Conservation (phyloP, 495 filamentous ascomycete species). For the Penicillium taxi region DNA sequence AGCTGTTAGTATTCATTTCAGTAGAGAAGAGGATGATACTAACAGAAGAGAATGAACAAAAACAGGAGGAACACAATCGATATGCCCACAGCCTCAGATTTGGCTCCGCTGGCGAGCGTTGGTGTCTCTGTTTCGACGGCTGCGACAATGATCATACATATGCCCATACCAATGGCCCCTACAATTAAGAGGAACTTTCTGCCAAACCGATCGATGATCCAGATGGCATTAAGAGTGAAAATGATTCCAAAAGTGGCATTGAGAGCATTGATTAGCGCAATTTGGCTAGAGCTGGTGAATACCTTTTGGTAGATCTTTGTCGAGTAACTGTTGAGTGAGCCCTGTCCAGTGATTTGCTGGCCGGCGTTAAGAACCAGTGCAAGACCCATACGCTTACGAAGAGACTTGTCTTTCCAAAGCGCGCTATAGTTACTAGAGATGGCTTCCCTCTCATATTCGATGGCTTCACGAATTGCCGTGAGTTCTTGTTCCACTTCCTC, state of each 20-base stretch:
- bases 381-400: conserved; percentile 49
- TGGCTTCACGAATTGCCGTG: conserved; percentile 48
- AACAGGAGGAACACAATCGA: conserved; percentile 55
- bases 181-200: conserved; percentile 60
- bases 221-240: conserved; percentile 67
- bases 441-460: conserved; percentile 56
- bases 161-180: conserved; percentile 62
- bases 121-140: conserved; percentile 57
- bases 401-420: conserved; percentile 53
- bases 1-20: conserved; percentile 9
- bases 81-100: conserved; percentile 51
- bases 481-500: conserved; percentile 54
- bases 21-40: conserved; percentile 7
- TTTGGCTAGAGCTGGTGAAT: conserved; percentile 43
- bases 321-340: conserved; percentile 55
- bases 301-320: conserved; percentile 58
- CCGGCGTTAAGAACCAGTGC: conserved; percentile 52
- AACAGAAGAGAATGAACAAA: conserved; percentile 59
- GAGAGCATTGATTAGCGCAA: conserved; percentile 62
- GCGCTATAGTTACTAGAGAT: conserved; percentile 49
- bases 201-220: conserved; percentile 58
- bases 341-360: conserved; percentile 55
- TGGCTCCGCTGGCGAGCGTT: conserved; percentile 33
- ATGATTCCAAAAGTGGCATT: conserved; percentile 58
- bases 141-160: conserved; percentile 59